These are phyloP conservation scores for Paraurostyla sp. DNA, from an alignment of 73 alveolate genomes.

Conservation along the genomic window DNA sequence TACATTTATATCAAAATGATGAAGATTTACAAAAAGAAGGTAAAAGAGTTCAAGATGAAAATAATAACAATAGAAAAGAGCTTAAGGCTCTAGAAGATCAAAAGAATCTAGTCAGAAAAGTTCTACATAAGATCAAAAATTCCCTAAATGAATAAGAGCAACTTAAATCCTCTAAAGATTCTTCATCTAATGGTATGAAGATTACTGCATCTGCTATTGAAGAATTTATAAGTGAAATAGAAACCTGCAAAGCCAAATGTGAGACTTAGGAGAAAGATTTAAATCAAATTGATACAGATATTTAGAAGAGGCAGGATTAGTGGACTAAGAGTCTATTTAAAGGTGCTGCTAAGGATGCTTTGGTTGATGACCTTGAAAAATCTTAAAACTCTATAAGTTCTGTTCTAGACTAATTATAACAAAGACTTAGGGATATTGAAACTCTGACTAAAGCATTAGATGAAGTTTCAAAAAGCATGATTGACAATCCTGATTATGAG, in stretches of 20 bases:
- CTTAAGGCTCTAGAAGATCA: conserved; percentile 5
- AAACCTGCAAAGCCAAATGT: background rate
- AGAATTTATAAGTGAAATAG: conserved; percentile 34
- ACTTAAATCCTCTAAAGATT: background rate
- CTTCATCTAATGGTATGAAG: background rate
- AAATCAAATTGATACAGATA: background rate
- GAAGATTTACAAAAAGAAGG: conserved; percentile 46
- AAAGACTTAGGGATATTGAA: background rate
- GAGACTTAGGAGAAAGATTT: conserved; percentile 22
- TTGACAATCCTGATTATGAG: conserved; percentile 36
- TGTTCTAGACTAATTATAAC: background rate
- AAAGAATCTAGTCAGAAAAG: conserved; percentile 45
- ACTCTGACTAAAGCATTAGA: background rate
- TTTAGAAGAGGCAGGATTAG: conserved; percentile 8
- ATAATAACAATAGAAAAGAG: conserved; percentile 32
- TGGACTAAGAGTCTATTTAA: conserved; percentile 4
- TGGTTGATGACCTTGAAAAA: conserved; percentile 35
- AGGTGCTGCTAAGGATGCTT: conserved; percentile 50
- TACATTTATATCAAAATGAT: conserved; percentile 16
- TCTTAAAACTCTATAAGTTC: background rate
- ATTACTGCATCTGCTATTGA: conserved; percentile 29
- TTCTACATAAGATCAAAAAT: conserved; percentile 20
- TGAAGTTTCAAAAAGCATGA: conserved; percentile 29
- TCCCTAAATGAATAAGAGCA: conserved; percentile 21
- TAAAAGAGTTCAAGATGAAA: conserved; percentile 30